Base-by-base conservation (phyloP, 768 basidiomycete species). In the Podaxis sp. region DNA sequence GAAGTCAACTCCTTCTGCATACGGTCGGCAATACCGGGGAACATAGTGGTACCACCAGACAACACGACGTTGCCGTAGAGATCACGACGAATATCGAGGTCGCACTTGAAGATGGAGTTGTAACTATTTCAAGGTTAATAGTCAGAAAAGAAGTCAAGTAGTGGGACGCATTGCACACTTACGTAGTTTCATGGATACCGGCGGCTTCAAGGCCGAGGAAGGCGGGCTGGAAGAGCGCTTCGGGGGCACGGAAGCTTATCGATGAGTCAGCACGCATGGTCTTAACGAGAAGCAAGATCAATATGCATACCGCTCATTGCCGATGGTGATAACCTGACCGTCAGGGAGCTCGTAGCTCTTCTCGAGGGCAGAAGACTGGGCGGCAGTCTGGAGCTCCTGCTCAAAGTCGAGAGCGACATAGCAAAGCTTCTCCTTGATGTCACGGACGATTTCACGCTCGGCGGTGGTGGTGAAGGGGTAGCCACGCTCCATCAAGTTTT, bases 391-490 rank as follows among this genome's bases (percentile, higher is more conserved):
- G 68, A 96, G 80, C 78, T 96, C 95, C 76, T 95, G 91, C 73
- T 96, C 93, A 68, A 95, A 96, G 77, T 96, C 94, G 65, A 95
- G 85, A 41, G 94, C 94, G 66, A 96, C 95, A 74, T 96, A 96
- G 76, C 94, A 95, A 30, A 96, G 87, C 83, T 94, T 95, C 85
- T 95, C 93, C 84, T 97, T 97, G 84, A 97, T 96, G 76, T 96
- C 95, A 64, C 95, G 85, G 69, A 96, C 95, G 63, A 97, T 94
- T 87, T 95, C 94, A 71, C 88, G 85, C 79, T 95, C 94, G 40
- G 93, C 94, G 12, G 93, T 90, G 66, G 95, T 96, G 68, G 92
- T 95, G 86, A 97, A 96, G 17, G 87, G 84, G 77, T 97, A 96
- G 11, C 95, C 95, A 71, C 95, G 88, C 78, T 97, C 95, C 75